Evolutionary conservation across 2,329 filamentous ascomycete species (phyloP), one percentile per base, ranked within the genome.

Genomic region (Myriosclerotinia curreyana): DNA sequence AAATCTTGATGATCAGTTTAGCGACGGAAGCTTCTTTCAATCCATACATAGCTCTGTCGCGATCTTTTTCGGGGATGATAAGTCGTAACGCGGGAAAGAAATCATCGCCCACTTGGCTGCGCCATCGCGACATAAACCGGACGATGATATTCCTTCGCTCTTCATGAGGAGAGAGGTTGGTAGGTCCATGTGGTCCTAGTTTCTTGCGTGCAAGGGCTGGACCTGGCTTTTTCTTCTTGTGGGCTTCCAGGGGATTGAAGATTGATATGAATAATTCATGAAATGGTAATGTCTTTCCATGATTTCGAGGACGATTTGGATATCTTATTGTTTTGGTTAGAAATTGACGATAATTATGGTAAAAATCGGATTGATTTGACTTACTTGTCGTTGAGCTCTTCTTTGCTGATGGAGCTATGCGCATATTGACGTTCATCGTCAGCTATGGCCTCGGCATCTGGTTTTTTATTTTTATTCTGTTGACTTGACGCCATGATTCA

Each of bases 51-150:
- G 90, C 89, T 55, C 95, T 86, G 72, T 98, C 92, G 48, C 92
- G 86, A 73, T 99, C 95, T 74, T 96, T 96, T 72, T 96, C 92
- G 0, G 94, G 93, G 4, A 97, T 82, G 64, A 98, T 96, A 54
- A 99, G 83, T 25, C 95, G 87, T 76, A 99, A 84, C 1, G 92
- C 94, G 0, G 95, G 95, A 74, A 95, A 98, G 71, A 99, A 91
- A 76, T 99, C 95, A 70, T 91, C 80, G 34, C 95, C 95, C 28
- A 97, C 93, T 66, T 96, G 88, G 64, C 86, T 86, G 48, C 93
- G 86, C 95, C 95, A 99, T 75, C 86, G 83, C 17, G 84, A 83
- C 70, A 99, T 91, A 78, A 96, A 99, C 9, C 88, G 82, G 63
- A 93, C 86, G 68, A 99, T 92, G 69, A 97, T 90, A 70, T 87